Conservation (phyloP, 1,284 basidiomycete genomes). For the Ceratobasidium sp. region DNA sequence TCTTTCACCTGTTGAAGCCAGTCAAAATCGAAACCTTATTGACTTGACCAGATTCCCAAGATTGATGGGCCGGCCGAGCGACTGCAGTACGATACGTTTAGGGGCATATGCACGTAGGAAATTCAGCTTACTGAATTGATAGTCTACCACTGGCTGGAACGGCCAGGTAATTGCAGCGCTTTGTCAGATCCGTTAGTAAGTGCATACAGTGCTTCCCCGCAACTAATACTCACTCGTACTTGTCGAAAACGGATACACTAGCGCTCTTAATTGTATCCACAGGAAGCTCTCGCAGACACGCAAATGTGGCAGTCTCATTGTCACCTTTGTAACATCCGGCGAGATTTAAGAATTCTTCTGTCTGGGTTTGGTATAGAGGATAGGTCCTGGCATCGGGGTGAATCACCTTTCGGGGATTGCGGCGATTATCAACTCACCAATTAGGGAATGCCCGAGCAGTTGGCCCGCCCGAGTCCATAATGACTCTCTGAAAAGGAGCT, state of each 20-base stretch:
- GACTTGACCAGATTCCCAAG: slow-evolving; percentile 31
- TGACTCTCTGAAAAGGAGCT: slow-evolving; percentile 16
- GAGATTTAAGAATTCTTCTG: slow-evolving; percentile 22
- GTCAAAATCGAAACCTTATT: slow-evolving; percentile 34
- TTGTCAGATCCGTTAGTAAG: too few species aligned
- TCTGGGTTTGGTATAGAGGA: slow-evolving; percentile 34
- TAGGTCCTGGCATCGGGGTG: slow-evolving; percentile 12
- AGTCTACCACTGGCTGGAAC: slow-evolving; percentile 35
- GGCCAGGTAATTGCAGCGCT: slow-evolving; percentile 31
- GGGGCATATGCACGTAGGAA: neutral
- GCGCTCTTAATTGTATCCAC: slow-evolving; percentile 9
- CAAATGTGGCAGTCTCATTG: slow-evolving; percentile 5
- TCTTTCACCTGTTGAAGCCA: slow-evolving; percentile 29
- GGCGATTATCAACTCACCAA: neutral
- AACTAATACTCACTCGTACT: slow-evolving; percentile 34
- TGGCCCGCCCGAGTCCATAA: slow-evolving; percentile 35
- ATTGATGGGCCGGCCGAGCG: slow-evolving; percentile 4
- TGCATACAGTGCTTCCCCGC: too few species aligned
- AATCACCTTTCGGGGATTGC: neutral
- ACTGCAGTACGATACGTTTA: neutral
- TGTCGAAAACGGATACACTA: slow-evolving; percentile 11
- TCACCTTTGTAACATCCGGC: slow-evolving; percentile 4
- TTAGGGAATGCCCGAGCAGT: slow-evolving; percentile 30
- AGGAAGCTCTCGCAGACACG: slow-evolving; percentile 17
- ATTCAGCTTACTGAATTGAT: slow-evolving; percentile 23